Percentiles rank a stretch among this genome's conserved stretches.
Conservation (phyloP, 2,329 filamentous ascomycete genomes). For the Diaporthe sp. region DNA sequence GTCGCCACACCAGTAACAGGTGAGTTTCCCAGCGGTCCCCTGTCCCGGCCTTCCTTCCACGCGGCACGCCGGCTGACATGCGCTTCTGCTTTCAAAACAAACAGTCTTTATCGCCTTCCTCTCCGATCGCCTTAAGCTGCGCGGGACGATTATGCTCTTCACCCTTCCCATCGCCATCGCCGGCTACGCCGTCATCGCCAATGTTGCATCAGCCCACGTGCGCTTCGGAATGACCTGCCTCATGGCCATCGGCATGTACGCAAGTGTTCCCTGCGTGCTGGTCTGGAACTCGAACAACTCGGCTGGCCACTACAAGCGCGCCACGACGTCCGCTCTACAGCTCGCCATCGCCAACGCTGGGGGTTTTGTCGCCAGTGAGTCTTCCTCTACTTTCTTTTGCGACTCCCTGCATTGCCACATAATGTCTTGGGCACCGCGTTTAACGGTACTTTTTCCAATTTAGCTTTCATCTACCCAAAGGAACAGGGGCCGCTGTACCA, state of each 20-base stretch:
- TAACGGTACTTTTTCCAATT: neutral
- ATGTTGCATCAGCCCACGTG: constrained; percentile 63
- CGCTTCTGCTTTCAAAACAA: neutral
- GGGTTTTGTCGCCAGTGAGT: constrained; percentile 73
- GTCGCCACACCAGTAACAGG: constrained; percentile 70
- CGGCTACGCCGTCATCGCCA: constrained; percentile 75
- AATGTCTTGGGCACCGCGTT: neutral
- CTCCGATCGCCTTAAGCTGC: constrained; percentile 72
- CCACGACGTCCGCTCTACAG: constrained; percentile 76
- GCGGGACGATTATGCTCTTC: constrained; percentile 74
- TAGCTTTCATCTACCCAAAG: constrained; percentile 73
- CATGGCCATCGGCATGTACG: constrained; percentile 76
- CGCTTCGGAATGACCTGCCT: constrained; percentile 78
- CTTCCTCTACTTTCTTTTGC: neutral
- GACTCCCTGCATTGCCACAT: neutral
- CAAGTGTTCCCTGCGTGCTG: constrained; percentile 72
- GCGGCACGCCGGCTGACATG: neutral
- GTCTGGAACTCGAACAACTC: constrained; percentile 79
- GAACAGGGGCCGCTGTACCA: constrained; percentile 70
- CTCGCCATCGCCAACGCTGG: constrained; percentile 77
- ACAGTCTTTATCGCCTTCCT: constrained; percentile 67
- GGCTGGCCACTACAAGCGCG: constrained; percentile 78
- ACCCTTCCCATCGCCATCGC: constrained; percentile 75
- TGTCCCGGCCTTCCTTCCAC: too few relatives aligned
- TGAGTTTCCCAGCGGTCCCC: constrained; percentile 44